A percentile compares a stretch with the other conserved stretches of the same genome.
phyloP scores from a whole-genome alignment of 495 filamentous ascomycete genomes.

The Lophiotrema nucula region DNA sequence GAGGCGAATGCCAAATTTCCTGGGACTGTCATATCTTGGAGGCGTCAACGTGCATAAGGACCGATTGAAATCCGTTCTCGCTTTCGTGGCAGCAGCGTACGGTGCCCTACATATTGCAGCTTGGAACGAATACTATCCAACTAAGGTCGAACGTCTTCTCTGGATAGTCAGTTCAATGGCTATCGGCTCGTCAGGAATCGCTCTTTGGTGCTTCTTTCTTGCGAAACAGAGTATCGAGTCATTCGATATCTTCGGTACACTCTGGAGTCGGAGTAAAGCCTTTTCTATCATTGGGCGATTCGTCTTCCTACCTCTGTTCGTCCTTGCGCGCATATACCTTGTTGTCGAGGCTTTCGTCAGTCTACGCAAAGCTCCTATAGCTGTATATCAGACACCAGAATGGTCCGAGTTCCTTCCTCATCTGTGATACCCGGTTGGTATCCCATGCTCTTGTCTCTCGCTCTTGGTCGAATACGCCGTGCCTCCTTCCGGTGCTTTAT shows the following conservation, averaged over 20 bases:
- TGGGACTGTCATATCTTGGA: constrained; percentile 13
- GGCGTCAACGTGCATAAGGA: constrained; percentile 14
- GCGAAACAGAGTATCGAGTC: constrained; percentile 6
- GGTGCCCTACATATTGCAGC: constrained; percentile 15
- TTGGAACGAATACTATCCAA: constrained; percentile 22
- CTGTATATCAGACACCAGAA: constrained; percentile 16
- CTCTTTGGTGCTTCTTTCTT: constrained; percentile 16
- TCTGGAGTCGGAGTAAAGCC: not conserved
- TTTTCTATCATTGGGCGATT: not conserved
- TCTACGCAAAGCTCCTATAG: constrained; percentile 8
- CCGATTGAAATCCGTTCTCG: constrained; percentile 10
- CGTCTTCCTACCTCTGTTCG: constrained; percentile 6
- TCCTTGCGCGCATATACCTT: constrained; percentile 12
- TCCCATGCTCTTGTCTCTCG: not conserved
- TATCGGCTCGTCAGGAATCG: constrained; percentile 9
- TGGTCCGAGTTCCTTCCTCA: constrained; percentile 24
- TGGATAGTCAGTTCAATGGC: constrained; percentile 15
- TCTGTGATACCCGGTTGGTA: constrained; percentile 4
- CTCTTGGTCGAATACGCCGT: constrained; percentile 7
- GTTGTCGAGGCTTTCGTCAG: constrained; percentile 27
- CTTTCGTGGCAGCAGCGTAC: constrained; percentile 14
- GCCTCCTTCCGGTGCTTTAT: constrained; percentile 15
- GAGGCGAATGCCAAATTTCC: constrained; percentile 3
- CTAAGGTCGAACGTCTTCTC: not conserved
- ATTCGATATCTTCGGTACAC: constrained; percentile 1